Conservation (phyloP, 2,329 filamentous ascomycete species). For the Colletotrichum tropicale region DNA sequence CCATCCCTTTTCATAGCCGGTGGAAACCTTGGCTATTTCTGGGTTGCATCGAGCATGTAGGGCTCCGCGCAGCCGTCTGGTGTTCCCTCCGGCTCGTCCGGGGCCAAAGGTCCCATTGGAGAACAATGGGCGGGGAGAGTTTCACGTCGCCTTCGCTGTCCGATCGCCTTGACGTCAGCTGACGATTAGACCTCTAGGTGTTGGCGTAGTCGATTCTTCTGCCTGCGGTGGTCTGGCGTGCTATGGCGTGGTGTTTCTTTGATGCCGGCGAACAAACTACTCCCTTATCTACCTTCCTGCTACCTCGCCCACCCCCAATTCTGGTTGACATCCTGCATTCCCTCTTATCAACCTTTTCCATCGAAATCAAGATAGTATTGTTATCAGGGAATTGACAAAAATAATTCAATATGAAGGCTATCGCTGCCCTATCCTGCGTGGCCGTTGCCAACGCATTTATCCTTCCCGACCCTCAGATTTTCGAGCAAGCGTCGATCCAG, state of each 20-base stretch:
- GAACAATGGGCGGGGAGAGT: neutral
- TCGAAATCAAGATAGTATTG: neutral
- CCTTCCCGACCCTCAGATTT: slow-evolving; percentile 53
- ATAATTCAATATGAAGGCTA: slow-evolving; percentile 47
- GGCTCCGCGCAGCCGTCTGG: neutral
- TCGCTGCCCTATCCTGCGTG: slow-evolving; percentile 50
- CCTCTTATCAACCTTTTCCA: neutral
- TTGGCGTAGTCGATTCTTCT: neutral
- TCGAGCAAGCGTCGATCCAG: slow-evolving; percentile 44
- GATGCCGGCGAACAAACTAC: neutral
- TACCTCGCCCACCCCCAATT: fast-evolving
- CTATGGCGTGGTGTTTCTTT: neutral
- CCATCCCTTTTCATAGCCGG: neutral
- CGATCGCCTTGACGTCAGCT: slow-evolving; percentile 23
- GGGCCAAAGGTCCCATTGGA: neutral
- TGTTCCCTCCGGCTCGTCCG: neutral
- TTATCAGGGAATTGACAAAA: neutral
- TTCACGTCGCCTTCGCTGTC: slow-evolving; percentile 10
- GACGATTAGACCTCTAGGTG: slow-evolving; percentile 2
- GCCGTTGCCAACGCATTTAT: slow-evolving; percentile 56
- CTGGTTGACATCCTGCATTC: neutral
- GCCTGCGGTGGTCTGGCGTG: neutral
- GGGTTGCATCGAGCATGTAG: neutral
- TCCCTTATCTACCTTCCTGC: neutral
- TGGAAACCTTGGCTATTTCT: neutral